Conservation (phyloP, 768 basidiomycete genomes). For the Hirschioporus abietinus region DNA sequence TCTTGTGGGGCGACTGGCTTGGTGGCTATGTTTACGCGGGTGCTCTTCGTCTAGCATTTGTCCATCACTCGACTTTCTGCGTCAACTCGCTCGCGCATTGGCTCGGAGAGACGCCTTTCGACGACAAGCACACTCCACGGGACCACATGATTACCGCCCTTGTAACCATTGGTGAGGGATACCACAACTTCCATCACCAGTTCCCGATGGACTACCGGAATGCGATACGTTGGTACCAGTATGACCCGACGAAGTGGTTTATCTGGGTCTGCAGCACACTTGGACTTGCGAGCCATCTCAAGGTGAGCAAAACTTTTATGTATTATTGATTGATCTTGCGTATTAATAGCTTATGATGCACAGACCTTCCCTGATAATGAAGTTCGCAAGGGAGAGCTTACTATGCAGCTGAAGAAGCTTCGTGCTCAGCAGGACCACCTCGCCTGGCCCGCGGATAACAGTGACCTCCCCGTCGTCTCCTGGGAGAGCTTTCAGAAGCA, state of each 20-base stretch:
- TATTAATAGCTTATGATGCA: neutral
- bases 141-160: conserved; percentile 88
- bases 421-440: conserved; percentile 72
- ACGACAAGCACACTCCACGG: conserved; percentile 91
- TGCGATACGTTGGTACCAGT: conserved; percentile 92
- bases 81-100: conserved; percentile 97
- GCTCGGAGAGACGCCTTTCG: conserved; percentile 89
- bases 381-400: conserved; percentile 82
- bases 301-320: conserved; percentile 30
- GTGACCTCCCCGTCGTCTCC: conserved; percentile 72
- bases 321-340: neutral
- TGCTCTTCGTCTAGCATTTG: conserved; percentile 72
- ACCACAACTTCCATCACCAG: conserved; percentile 97
- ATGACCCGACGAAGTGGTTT: conserved; percentile 93
- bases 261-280: conserved; percentile 56
- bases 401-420: conserved; percentile 90
- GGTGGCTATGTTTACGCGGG: conserved; percentile 88
- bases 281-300: conserved; percentile 69
- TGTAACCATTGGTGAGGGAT: conserved; percentile 91
- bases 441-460: conserved; percentile 71
- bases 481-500: conserved; percentile 91
- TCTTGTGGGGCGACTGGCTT: conserved; percentile 78
- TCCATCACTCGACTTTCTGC: conserved; percentile 94
- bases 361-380: conserved; percentile 63
- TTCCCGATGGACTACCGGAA: conserved; percentile 98